Conservation (phyloP, 768 basidiomycete species). For the Lanmaoa rubissima region DNA sequence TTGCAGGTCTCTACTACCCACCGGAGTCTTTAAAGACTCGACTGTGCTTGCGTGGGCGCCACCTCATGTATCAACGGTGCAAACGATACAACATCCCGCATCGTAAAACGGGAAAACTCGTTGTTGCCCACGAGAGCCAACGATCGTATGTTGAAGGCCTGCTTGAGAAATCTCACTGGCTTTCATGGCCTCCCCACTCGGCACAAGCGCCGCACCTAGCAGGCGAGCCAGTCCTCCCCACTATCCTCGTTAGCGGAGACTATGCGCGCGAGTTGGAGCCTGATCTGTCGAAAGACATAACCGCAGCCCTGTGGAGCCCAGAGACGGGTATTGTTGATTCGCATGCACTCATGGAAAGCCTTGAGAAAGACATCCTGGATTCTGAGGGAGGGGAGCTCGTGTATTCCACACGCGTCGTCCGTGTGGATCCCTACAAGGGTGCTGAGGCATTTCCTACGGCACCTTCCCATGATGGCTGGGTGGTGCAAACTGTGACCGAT, state of each 20-base stretch:
- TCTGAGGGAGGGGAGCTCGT: conserved; percentile 68
- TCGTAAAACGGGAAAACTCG: conserved; percentile 82
- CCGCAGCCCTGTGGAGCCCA: conserved; percentile 74
- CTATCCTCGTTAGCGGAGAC: conserved; percentile 63
- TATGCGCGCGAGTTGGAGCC: conserved; percentile 79
- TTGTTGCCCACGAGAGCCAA: conserved; percentile 75
- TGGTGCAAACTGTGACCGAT: conserved; percentile 75
- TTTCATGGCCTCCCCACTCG: conserved; percentile 51
- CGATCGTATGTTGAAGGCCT: conserved; percentile 67
- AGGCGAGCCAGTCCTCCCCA: conserved; percentile 49
- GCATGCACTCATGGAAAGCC: conserved; percentile 75
- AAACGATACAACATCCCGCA: conserved; percentile 57
- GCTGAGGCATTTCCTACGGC: conserved; percentile 16
- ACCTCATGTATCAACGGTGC: conserved; percentile 81
- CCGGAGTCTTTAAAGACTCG: conserved; percentile 78
- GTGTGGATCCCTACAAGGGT: conserved; percentile 65
- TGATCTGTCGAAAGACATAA: conserved; percentile 68
- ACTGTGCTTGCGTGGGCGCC: conserved; percentile 82
- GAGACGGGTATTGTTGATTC: conserved; percentile 91
- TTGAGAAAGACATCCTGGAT: conserved; percentile 80
- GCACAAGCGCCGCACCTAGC: conserved; percentile 13
- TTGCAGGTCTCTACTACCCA: conserved; percentile 80
- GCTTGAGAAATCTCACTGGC: conserved; percentile 54
- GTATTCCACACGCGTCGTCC: conserved; percentile 77
- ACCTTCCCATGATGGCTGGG: conserved; percentile 70